phyloP scores from a whole-genome alignment of 257 asterid species.

The Perilla frutescens region DNA sequence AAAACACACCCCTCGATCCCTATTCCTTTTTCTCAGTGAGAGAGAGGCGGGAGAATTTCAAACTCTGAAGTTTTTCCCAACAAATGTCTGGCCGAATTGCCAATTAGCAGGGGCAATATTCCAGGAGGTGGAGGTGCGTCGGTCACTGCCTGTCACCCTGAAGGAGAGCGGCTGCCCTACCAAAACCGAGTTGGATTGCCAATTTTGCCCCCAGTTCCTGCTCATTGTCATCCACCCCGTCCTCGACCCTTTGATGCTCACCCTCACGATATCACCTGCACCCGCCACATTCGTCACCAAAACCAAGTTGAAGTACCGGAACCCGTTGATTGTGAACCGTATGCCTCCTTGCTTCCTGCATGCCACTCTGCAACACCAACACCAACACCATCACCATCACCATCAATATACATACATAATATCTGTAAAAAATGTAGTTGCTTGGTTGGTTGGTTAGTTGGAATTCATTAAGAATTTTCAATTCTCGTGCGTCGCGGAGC shows the following conservation, averaged over 20 bases:
- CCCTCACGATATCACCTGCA: slow-evolving; percentile 79
- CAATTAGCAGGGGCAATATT: slow-evolving; percentile 70
- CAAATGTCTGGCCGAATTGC: slow-evolving; percentile 87
- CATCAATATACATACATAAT: too few species aligned
- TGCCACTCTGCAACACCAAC: slow-evolving; percentile 59
- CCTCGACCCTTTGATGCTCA: slow-evolving; percentile 63
- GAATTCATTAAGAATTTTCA: not conserved
- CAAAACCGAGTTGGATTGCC: slow-evolving; percentile 66
- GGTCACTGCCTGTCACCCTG: slow-evolving; percentile 69
- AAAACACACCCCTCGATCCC: slow-evolving; percentile 4
- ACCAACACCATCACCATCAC: too few species aligned
- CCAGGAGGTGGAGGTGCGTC: slow-evolving; percentile 81
- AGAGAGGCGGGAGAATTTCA: slow-evolving; percentile 35
- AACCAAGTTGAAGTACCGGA: slow-evolving; percentile 78
- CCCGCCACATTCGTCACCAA: slow-evolving; percentile 84
- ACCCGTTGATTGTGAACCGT: slow-evolving; percentile 79
- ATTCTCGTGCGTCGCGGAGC: slow-evolving; percentile 25
- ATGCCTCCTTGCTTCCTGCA: slow-evolving; percentile 81
- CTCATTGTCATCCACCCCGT: slow-evolving; percentile 79
- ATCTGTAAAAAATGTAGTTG: too few species aligned
- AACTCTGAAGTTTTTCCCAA: slow-evolving; percentile 81
- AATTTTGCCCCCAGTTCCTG: slow-evolving; percentile 95
- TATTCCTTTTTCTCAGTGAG: slow-evolving; percentile 13
- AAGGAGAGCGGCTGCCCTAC: slow-evolving; percentile 80
- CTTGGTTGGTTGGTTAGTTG: not conserved